Evolutionary conservation across 805 yeast genomes (phyloP).

Genomic region (Pichia scutulata): DNA sequence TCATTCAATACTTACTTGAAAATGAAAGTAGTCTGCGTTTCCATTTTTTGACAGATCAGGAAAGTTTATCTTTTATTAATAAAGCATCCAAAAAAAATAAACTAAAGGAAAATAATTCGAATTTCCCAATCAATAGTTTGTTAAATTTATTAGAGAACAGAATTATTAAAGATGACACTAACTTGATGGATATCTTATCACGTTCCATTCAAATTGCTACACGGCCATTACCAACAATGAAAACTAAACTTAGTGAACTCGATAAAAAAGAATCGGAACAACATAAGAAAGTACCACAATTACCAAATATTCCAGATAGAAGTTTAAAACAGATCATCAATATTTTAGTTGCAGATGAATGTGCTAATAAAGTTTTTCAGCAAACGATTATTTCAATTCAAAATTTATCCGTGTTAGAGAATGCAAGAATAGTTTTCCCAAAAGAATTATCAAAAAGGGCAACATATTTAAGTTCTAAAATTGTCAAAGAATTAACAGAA

Average conservation of each 20-base stretch:
- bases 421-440: constrained; percentile 60
- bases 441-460: constrained; percentile 61
- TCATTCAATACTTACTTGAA: constrained; percentile 62
- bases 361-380: constrained; percentile 78
- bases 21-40: constrained; percentile 59
- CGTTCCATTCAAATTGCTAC: constrained; percentile 71
- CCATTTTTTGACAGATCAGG: constrained; percentile 76
- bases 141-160: constrained; percentile 54
- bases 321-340: constrained; percentile 57
- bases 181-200: constrained; percentile 69
- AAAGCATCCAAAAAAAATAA: constrained; percentile 30
- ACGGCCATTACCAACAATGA: constrained; percentile 53
- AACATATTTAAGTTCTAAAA: constrained; percentile 42
- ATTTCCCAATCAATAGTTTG: constrained; percentile 67
- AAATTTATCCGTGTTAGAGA: constrained; percentile 53
- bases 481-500: constrained; percentile 47
- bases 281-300: constrained; percentile 25
- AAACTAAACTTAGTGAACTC: constrained; percentile 31
- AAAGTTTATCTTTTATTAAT: constrained; percentile 36
- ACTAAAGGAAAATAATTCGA: constrained; percentile 36
- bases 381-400: constrained; percentile 78
- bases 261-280: constrained; percentile 16
- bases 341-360: constrained; percentile 71
- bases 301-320: constrained; percentile 58
- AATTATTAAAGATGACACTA: constrained; percentile 62